phyloP scores from a whole-genome alignment of 345 rosid genomes.

The Eucalyptus albens region DNA sequence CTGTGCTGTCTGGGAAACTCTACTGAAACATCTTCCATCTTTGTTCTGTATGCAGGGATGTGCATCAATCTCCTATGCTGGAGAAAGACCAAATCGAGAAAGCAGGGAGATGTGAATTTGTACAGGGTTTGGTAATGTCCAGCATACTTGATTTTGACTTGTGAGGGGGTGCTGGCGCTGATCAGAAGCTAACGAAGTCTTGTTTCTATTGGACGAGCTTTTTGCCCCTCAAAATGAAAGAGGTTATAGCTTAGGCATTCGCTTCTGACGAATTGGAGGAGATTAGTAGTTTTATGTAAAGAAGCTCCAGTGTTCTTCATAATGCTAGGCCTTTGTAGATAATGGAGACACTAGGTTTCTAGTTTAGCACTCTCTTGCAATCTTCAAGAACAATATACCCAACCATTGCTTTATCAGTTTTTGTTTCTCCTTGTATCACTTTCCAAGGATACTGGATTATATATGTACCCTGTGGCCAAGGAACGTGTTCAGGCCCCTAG shows the following conservation, averaged over 20 bases:
- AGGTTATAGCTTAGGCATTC: background rate
- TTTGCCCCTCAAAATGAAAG: background rate
- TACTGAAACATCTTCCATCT: background rate
- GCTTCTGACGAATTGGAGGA: background rate
- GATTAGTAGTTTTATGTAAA: background rate
- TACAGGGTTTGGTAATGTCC: conserved; percentile 53
- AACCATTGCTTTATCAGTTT: background rate
- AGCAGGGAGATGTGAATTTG: conserved; percentile 49
- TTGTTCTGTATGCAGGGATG: background rate
- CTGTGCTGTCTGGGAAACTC: background rate
- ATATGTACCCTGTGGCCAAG: background rate
- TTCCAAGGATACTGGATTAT: background rate
- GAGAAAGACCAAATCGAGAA: conserved; percentile 44
- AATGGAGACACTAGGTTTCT: background rate
- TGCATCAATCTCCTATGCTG: conserved; percentile 17
- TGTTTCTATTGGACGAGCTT: background rate
- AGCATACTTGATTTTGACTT: conserved; percentile 31
- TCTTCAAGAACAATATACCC: background rate
- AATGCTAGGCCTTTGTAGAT: background rate
- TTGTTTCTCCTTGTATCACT: background rate
- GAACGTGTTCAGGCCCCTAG: background rate
- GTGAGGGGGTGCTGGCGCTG: conserved; percentile 7
- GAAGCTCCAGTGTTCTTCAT: background rate
- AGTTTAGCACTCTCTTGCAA: background rate
- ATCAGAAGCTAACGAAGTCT: background rate